A percentile compares a stretch with the other conserved stretches of the same genome.
These are phyloP conservation scores for Candida frijolesensis DNA, from an alignment of 1,139 yeast genomes.

Conservation along the genomic window DNA sequence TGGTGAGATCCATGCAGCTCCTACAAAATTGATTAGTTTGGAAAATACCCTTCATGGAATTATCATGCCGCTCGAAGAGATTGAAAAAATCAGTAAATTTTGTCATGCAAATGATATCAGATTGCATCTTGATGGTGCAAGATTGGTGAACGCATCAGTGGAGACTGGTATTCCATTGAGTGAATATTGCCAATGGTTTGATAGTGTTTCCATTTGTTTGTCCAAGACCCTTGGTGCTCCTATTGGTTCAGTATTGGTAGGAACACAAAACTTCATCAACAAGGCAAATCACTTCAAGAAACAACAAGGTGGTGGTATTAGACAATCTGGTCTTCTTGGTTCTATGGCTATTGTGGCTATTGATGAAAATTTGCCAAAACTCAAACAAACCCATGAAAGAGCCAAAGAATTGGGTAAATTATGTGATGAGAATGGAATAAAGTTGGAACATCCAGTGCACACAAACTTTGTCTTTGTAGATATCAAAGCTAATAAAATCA, in stretches of 20 bases:
- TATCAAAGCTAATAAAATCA: constrained; percentile 33
- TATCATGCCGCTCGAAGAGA: constrained; percentile 45
- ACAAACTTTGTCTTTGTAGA: constrained; percentile 48
- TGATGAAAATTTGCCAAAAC: constrained; percentile 38
- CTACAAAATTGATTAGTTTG: constrained; percentile 48
- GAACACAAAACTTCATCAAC: constrained; percentile 30
- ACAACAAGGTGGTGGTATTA: constrained; percentile 51
- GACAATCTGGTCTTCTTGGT: constrained; percentile 48
- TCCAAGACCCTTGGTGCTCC: constrained; percentile 52
- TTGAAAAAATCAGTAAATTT: constrained; percentile 38
- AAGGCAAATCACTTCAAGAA: constrained; percentile 52
- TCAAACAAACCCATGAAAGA: constrained; percentile 53
- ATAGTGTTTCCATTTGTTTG: constrained; percentile 48
- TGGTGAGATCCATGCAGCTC: constrained; percentile 51
- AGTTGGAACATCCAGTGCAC: constrained; percentile 41
- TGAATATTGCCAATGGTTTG: constrained; percentile 44
- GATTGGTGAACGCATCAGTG: constrained; percentile 49
- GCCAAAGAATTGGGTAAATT: constrained; percentile 53
- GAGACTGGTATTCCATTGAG: constrained; percentile 41
- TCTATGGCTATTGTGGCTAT: constrained; percentile 46
- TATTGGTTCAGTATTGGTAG: constrained; percentile 46
- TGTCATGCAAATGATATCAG: constrained; percentile 36
- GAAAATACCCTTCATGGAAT: constrained; percentile 52
- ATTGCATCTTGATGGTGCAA: constrained; percentile 50
- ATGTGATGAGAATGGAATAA: constrained; percentile 36